Conservation (phyloP, 257 asterid genomes). For the Salvia miltiorrhiza region DNA sequence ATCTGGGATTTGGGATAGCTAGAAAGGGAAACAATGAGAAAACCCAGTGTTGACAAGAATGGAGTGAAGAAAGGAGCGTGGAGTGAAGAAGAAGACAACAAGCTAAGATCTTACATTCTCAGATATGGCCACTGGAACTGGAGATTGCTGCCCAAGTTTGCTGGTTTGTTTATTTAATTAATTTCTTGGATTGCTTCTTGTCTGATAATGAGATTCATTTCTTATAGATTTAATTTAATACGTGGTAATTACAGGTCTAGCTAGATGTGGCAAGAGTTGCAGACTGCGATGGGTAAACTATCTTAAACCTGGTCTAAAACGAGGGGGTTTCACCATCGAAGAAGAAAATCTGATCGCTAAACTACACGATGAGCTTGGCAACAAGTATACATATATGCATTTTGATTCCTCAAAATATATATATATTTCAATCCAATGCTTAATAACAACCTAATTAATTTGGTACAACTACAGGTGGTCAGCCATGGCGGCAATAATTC, state of each 20-base stretch:
- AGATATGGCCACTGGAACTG: constrained; percentile 45
- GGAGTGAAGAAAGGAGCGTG: constrained; percentile 48
- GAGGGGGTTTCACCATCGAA: constrained; percentile 27
- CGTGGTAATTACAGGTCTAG: constrained; percentile 24
- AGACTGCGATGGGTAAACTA: constrained; percentile 34
- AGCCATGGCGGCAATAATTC: constrained; percentile 21
- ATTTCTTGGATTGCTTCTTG: no score
- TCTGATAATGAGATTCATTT: no score
- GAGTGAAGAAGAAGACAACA: constrained; percentile 53
- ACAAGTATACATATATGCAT: constrained; percentile 16
- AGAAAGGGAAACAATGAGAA: neutral
- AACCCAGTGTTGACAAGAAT: constrained; percentile 18
- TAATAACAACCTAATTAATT: no score
- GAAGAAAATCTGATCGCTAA: constrained; percentile 22
- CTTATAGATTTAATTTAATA: no score
- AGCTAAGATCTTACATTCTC: constrained; percentile 31
- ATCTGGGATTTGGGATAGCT: neutral
- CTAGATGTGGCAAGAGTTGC: constrained; percentile 35
- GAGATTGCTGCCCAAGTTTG: constrained; percentile 42
- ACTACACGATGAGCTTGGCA: constrained; percentile 28
- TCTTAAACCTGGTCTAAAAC: constrained; percentile 24
- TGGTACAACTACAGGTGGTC: no score
- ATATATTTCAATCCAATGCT: no score
- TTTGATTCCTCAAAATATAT: no score
- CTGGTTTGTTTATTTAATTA: constrained; percentile 8